Base-by-base conservation (phyloP, 2,329 filamentous ascomycete genomes). In the Lasiodiplodia sp. region DNA sequence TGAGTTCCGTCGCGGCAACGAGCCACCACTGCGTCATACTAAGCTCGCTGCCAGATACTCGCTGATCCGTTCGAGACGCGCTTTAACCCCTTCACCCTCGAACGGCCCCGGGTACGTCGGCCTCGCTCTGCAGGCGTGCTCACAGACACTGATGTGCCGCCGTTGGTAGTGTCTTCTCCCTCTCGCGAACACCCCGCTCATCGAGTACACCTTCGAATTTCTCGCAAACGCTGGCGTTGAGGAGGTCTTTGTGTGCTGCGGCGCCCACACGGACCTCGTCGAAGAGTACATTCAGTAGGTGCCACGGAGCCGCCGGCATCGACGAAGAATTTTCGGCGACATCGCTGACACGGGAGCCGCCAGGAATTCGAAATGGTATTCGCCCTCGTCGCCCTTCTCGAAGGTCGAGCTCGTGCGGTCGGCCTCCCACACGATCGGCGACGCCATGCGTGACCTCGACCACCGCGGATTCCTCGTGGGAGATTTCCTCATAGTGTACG, bases 171-270 rank as follows among this genome's bases (percentile, higher is more conserved):
- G 96, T 83, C 90, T 99, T 38, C 86, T 99, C 7, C 94, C 95
- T 12, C 86, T 99, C 70, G 96, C 93, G 70, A 98, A 98, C 79
- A 94, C 91, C 1, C 95, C 96, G 44, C 85, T 99, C 71, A 97
- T 99, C 82, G 96, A 99, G 80, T 98, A 99, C 79, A 98, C 95
- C 4, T 89, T 98, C 75, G 94, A 98, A 77, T 98, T 97, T 76
- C 89, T 99, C 0, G 94, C 94, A 72, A 95, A 95, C 86, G 94
- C 96, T 69, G 94, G 94, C 69, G 94, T 98, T n/a, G 90, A 96
- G 74, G 93, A 97, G 72, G 92, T 98, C 66, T 97, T 92, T 78
- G 87, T 99, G 69, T 98, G 97, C 82, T 95, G 92, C 74, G 92
- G 93, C 70, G 90, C 93, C 34, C 94, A 97, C 78, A 92, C 91